Evolutionary conservation across 208 protist genomes (phyloP).

Genomic region (Acanthamoeba castellanii): DNA sequence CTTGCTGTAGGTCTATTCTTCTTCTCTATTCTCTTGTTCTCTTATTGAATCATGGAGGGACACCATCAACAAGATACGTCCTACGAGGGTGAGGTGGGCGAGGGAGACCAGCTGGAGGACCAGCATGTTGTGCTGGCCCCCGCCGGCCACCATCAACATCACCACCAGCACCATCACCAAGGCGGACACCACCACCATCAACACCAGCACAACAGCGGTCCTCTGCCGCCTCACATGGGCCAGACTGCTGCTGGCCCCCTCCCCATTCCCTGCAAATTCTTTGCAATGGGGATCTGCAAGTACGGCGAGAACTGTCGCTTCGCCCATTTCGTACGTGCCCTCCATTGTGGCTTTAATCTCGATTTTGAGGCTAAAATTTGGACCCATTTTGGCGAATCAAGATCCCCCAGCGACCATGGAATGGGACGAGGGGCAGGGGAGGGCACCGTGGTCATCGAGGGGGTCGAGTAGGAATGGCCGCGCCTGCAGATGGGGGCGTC

Average conservation of each 20-base stretch:
- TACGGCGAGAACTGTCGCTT: slow-evolving; percentile 20
- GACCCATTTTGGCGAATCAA: background rate
- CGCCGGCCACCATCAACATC: background rate
- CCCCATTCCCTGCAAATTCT: slow-evolving; percentile 36
- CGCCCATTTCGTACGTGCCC: slow-evolving; percentile 1
- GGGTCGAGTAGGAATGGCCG: background rate
- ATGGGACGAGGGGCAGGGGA: background rate
- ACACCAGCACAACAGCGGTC: background rate
- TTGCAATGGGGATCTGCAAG: slow-evolving; percentile 36
- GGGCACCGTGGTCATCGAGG: background rate
- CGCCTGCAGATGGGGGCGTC: background rate
- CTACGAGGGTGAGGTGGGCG: background rate
- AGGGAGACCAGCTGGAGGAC: background rate
- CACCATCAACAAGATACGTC: background rate
- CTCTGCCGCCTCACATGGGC: background rate
- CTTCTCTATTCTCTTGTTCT: background rate
- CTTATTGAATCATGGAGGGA: background rate
- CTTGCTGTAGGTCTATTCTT: background rate
- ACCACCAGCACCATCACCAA: background rate
- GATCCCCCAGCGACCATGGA: background rate
- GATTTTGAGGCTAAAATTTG: background rate
- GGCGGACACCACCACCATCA: background rate
- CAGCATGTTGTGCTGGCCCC: background rate
- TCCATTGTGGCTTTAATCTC: background rate
- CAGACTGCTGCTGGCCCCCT: background rate